Base-by-base conservation (phyloP, 225 moss, liverwort and hornwort species). In the Pseudisothecium myosuroides region DNA sequence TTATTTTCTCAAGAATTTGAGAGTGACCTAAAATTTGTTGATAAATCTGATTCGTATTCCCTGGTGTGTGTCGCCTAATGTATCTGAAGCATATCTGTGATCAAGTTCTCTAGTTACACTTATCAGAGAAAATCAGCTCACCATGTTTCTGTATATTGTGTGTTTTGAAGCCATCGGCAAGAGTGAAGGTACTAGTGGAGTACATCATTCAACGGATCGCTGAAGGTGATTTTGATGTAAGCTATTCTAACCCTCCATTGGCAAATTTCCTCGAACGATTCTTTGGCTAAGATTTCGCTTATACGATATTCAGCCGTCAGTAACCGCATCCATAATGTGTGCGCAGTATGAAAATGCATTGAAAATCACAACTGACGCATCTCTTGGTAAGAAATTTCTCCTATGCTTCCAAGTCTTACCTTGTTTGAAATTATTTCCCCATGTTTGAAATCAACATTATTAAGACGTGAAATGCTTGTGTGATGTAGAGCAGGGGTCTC, bases 321-420 rank as follows among this genome's bases (percentile, higher is more conserved):
- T 58, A 67, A 68, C 50, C 76, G 60, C 52, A 62, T 92, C 61
- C 55, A 67, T 54, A 9, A 49, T 83, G 83, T 82, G 85, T 93
- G 89, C 89, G 93, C 98, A 98, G 97, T 96, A 96, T 88, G 98
- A 96, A 86, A 95, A 95, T 82, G 96, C 95, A 61, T 84, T 96
- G 93, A 93, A 96, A 92, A 92, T 95, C 67, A 92, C 96, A 36
- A 80, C 78, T 80, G 95, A 95, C 59, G 94, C 96, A 20, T 94
- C 96, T 74, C 95, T 98, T 47, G 98, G 98, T 98, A 97, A 61
- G 93, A 37, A 31, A 65, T 86, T 68, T 49, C 56, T 86, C 84
- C 43, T 75, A 41, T 37, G 49, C 59, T 52, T 59, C 41, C 80
- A 76, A 18, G 34, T 37, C 39, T 54, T 47, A 36, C 17, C 41